Conservation (phyloP, 164 flowering plant genomes). For the Houttuynia cordata region DNA sequence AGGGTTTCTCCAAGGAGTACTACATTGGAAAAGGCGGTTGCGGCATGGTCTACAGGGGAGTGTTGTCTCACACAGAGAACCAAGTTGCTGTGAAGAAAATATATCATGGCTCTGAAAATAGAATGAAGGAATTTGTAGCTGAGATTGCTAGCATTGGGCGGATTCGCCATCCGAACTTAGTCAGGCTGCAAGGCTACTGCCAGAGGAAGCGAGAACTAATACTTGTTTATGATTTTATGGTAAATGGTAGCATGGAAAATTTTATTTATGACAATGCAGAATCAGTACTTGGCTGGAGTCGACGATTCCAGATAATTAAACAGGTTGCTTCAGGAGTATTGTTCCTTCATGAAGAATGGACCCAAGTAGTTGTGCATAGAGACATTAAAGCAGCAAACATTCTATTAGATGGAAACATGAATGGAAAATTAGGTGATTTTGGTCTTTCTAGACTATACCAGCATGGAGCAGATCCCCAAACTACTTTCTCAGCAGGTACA, state of each 20-base stretch:
- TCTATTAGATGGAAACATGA: conserved; percentile 6
- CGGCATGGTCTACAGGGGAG: conserved; percentile 49
- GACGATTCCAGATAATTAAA: conserved; percentile 17
- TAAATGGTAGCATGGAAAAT: conserved; percentile 53
- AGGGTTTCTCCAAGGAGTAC: conserved; percentile 30
- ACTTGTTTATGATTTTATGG: conserved; percentile 60
- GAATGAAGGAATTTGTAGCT: conserved; percentile 40
- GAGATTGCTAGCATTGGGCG: conserved; percentile 53
- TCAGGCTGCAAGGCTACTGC: conserved; percentile 22
- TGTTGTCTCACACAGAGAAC: conserved; percentile 22
- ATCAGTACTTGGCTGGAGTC: conserved; percentile 31
- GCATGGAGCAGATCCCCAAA: conserved; percentile 5
- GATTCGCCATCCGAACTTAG: conserved; percentile 50
- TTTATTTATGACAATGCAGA: conserved; percentile 38
- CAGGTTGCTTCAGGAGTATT: conserved; percentile 8
- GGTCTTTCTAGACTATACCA: conserved; percentile 11
- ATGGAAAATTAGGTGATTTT: conserved; percentile 11
- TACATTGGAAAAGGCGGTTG: conserved; percentile 51
- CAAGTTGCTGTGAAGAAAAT: conserved; percentile 52
- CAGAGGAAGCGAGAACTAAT: conserved; percentile 13
- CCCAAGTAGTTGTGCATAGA: conserved; percentile 8
- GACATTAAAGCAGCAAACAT: conserved; percentile 14
- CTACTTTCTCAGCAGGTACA: conserved; percentile 6
- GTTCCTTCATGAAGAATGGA: conserved; percentile 11
- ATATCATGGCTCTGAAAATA: conserved; percentile 45